phyloP scores from a whole-genome alignment of 164 flowering plant species.

The Dillenia suffruticosa region DNA sequence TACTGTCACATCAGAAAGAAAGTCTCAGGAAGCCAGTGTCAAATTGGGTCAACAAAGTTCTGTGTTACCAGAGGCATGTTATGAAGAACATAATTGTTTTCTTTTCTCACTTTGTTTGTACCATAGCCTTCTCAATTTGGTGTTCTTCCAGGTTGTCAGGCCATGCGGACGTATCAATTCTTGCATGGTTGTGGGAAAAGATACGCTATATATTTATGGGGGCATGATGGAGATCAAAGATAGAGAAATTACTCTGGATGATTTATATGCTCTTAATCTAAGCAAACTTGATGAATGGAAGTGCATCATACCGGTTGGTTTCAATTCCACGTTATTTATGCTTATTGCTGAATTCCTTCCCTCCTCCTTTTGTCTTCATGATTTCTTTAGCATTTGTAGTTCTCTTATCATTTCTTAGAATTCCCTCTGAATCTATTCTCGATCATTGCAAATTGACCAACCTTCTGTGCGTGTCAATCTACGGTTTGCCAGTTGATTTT shows the following conservation, averaged over 20 bases:
- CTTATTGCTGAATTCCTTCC: background rate
- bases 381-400: background rate
- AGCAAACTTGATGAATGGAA: constrained; percentile 99
- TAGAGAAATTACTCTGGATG: constrained; percentile 89
- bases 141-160: constrained; percentile 56
- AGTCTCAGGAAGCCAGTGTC: constrained; percentile 19
- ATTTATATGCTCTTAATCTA: constrained; percentile 81
- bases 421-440: background rate
- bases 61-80: constrained; percentile 58
- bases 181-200: constrained; percentile 79
- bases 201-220: constrained; percentile 82
- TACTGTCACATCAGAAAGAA: constrained; percentile 24
- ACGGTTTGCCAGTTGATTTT: too few relatives aligned
- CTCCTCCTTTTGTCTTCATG: background rate
- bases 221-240: constrained; percentile 97
- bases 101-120: background rate
- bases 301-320: constrained; percentile 86
- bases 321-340: constrained; percentile 4
- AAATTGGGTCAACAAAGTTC: constrained; percentile 28
- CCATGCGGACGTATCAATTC: constrained; percentile 97
- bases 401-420: background rate
- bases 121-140: constrained; percentile 2
- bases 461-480: background rate
- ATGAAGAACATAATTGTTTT: constrained; percentile 5
- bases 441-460: background rate